Percentiles rank a stretch among this genome's conserved stretches.
These are phyloP conservation scores for Dentipellis fragilis DNA, from an alignment of 768 basidiomycete species.

Conservation along the genomic window DNA sequence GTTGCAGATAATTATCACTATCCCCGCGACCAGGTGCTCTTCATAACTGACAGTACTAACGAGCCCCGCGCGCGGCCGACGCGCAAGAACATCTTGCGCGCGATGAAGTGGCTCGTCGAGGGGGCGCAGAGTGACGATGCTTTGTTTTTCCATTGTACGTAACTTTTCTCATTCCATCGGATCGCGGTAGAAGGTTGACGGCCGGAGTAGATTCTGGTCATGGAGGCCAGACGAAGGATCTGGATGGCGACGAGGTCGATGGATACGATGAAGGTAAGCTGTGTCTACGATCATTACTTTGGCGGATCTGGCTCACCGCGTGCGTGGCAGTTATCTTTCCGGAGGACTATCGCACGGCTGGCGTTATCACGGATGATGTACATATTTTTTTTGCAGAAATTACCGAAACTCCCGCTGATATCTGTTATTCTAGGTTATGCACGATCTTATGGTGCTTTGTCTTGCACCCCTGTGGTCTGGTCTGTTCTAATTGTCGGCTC, in stretches of 20 bases:
- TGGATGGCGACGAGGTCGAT: slow-evolving; percentile 76
- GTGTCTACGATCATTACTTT: too few species aligned
- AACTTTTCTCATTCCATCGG: not conserved
- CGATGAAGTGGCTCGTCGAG: slow-evolving; percentile 88
- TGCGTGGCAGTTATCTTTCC: slow-evolving; percentile 70
- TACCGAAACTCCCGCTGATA: not conserved
- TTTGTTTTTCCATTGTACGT: slow-evolving; percentile 81
- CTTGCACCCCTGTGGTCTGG: not conserved
- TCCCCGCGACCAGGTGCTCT: slow-evolving; percentile 66
- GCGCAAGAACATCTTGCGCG: slow-evolving; percentile 67
- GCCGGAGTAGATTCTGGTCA: slow-evolving; percentile 71
- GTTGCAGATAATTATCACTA: slow-evolving; percentile 14
- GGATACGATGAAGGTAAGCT: slow-evolving; percentile 67
- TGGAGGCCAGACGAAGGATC: slow-evolving; percentile 82
- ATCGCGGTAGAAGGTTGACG: not conserved
- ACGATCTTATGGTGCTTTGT: slow-evolving; percentile 58
- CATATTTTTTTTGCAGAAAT: slow-evolving; percentile 15
- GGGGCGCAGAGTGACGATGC: slow-evolving; percentile 77
- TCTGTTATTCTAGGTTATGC: slow-evolving; percentile 41
- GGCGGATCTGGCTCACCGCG: not conserved
- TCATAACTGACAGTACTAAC: slow-evolving; percentile 67
- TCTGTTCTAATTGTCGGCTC: not conserved
- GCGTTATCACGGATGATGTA: slow-evolving; percentile 88
- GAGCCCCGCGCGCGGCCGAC: slow-evolving; percentile 66
- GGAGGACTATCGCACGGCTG: slow-evolving; percentile 50